phyloP scores from a whole-genome alignment of 2,329 filamentous ascomycete species.

The Tolypocladium pustulatum region DNA sequence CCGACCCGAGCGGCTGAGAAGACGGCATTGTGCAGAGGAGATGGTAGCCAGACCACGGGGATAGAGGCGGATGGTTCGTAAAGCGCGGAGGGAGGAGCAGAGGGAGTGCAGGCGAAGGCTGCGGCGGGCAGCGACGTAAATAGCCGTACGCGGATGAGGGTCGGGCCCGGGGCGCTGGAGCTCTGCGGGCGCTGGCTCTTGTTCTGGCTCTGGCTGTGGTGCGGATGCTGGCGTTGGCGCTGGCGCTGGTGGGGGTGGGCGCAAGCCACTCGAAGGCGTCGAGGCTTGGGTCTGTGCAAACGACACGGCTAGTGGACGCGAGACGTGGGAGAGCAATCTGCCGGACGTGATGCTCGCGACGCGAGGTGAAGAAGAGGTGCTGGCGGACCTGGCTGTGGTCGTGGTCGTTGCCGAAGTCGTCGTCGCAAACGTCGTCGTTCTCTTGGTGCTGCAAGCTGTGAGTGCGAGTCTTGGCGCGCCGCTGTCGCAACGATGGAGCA shows the following conservation, averaged over 20 bases:
- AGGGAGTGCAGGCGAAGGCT: not conserved
- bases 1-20: slow-evolving; percentile 22
- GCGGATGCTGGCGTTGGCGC: not conserved
- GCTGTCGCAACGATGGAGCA: not conserved
- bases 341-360: not conserved
- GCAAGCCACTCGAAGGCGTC: not conserved
- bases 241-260: not conserved
- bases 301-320: not conserved
- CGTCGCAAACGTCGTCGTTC: not conserved
- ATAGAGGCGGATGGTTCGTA: not conserved
- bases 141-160: not conserved
- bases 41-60: not conserved
- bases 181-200: not conserved
- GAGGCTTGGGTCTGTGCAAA: not conserved
- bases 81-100: not conserved
- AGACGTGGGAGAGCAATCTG: not conserved
- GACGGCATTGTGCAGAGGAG: slow-evolving; percentile 16
- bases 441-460: not conserved
- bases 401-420: not conserved
- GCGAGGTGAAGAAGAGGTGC: not conserved
- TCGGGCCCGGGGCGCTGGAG: not conserved
- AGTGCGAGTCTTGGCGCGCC: not conserved
- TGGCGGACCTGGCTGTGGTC: not conserved
- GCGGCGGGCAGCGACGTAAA: slow-evolving; percentile 1
- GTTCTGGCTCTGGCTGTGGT: not conserved